Base-by-base conservation (phyloP, 1,139 yeast genomes). In the Lodderomyces oxycetoniae region DNA sequence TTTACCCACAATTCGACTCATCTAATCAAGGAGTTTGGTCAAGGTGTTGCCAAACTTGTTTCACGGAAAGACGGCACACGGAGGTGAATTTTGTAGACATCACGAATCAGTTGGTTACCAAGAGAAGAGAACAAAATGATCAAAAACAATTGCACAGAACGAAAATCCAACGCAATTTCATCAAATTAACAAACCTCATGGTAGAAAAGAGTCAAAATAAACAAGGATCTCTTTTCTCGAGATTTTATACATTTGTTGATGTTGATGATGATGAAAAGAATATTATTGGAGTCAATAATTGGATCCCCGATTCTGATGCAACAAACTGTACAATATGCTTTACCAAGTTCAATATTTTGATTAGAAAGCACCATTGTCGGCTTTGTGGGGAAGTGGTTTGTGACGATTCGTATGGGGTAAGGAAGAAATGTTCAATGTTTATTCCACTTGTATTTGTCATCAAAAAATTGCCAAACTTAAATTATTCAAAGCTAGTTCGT, bases 341-440 rank as follows among this genome's bases (percentile, higher is more conserved):
- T 15, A 62, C 67, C 9, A 49, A 53, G 24, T 91, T 87, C 53
- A 68, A 68, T 19, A 59, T 83, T 31, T 53, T 81, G 4, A 52
- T 76, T 14, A 65, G 96, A 37, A 87, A 85, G 46, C 97, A 91
- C 52, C 96, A 87, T 52, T 87, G 96, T 53, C 63, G 95, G 22
- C 55, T 86, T 22, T 91, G 97, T 61, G 97, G 97, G 0, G 53
- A 59, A 21, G 74, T 84, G 1, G 88, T 87, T 0, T 89, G 97
- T 59, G 94, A 84, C 26, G 82, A 80, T 47, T 50, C 71, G 0
- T 48, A 44, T 25, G 59, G 59, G 2, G 53, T 53, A 29, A 44
- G 68, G 11, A 46, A 53, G 35, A 44, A 49, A 7, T 89, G 97
- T 54, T 86, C 96, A 0, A 74, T 79, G 47, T 74, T 78, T 39